A percentile compares a stretch with the other conserved stretches of the same genome.
Evolutionary conservation across 805 yeast genomes (phyloP).

Genomic region (Tetrapisispora pingtungensis): DNA sequence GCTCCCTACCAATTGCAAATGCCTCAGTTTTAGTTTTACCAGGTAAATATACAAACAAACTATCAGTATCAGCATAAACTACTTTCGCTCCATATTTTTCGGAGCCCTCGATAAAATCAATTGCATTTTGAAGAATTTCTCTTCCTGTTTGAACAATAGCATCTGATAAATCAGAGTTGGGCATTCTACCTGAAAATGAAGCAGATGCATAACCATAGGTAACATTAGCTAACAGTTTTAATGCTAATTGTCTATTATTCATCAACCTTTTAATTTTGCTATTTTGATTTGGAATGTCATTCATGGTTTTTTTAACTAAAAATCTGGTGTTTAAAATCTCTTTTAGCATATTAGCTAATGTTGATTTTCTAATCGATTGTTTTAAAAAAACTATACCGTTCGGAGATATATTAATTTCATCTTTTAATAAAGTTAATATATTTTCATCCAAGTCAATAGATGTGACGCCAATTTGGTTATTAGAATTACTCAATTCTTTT

Average conservation of each 20-base stretch:
- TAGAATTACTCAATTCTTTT: slow-evolving; percentile 37
- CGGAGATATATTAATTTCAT: slow-evolving; percentile 64
- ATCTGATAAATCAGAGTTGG: slow-evolving; percentile 90
- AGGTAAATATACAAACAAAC: slow-evolving; percentile 82
- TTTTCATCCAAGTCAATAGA: slow-evolving; percentile 47
- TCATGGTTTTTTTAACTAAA: slow-evolving; percentile 69
- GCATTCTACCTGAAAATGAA: slow-evolving; percentile 93
- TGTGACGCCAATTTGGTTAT: slow-evolving; percentile 44
- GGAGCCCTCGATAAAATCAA: slow-evolving; percentile 51
- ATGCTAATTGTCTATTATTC: slow-evolving; percentile 72
- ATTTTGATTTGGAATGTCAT: slow-evolving; percentile 28
- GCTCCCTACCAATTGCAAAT: slow-evolving; percentile 58
- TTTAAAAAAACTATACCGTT: slow-evolving; percentile 79
- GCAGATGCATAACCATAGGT: slow-evolving; percentile 96
- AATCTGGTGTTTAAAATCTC: slow-evolving; percentile 76
- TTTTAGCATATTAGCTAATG: slow-evolving; percentile 71
- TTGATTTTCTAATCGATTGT: slow-evolving; percentile 52
- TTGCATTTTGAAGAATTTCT: slow-evolving; percentile 67
- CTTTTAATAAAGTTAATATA: slow-evolving; percentile 39
- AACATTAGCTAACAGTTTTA: slow-evolving; percentile 86
- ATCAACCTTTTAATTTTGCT: slow-evolving; percentile 34
- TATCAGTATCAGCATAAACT: slow-evolving; percentile 95
- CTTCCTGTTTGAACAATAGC: slow-evolving; percentile 87
- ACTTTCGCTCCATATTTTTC: slow-evolving; percentile 77
- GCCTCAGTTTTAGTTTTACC: slow-evolving; percentile 74